Percentiles rank a stretch among this genome's conserved stretches.
Evolutionary conservation across 208 protist species (phyloP).

Genomic region (Crithidia bombi): DNA sequence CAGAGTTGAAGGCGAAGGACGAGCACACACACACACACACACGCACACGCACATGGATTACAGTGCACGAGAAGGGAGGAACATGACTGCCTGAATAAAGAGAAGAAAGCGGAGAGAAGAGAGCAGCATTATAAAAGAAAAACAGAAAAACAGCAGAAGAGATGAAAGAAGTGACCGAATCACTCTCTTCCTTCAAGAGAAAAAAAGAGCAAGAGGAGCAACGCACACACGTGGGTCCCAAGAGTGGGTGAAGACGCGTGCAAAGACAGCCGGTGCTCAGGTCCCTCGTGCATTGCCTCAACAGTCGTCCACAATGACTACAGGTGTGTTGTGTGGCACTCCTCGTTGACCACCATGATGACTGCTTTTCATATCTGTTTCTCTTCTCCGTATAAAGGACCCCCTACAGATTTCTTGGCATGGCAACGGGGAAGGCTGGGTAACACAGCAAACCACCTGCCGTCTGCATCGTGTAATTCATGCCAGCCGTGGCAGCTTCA

Average conservation of each 20-base stretch:
- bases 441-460: conserved; percentile 3
- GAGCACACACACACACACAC: too few species aligned
- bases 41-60: too few species aligned
- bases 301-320: too few species aligned
- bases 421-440: not conserved
- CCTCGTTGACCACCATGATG: too few species aligned
- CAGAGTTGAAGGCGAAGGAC: too few species aligned
- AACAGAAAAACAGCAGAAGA: not conserved
- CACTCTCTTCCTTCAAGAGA: not conserved
- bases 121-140: not conserved
- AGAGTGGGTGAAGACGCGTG: not conserved
- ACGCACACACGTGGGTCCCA: not conserved
- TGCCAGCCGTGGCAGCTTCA: conserved; percentile 16
- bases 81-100: too few species aligned
- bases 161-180: not conserved
- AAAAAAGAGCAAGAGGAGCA: not conserved
- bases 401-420: not conserved
- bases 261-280: too few species aligned
- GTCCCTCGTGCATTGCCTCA: too few species aligned
- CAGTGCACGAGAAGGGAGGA: too few species aligned
- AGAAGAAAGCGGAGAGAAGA: not conserved
- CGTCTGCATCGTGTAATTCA: conserved; percentile 8
- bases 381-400: not conserved
- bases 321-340: too few species aligned
- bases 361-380: not conserved